These are phyloP conservation scores for Lolium multiflorum DNA, from an alignment of 176 grass and related monocot genomes.

Conservation along the genomic window DNA sequence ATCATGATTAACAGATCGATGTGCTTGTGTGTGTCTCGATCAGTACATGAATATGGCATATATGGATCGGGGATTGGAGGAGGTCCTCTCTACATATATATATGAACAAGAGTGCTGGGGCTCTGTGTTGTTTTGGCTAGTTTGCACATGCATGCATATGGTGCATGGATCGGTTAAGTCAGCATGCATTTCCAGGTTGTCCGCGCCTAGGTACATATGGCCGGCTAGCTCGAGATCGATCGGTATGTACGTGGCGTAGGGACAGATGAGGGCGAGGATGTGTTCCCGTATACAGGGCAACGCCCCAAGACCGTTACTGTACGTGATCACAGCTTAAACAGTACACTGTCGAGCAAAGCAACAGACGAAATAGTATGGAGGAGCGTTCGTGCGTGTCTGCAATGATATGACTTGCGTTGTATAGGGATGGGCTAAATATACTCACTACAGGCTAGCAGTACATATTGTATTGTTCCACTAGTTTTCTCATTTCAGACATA, in stretches of 20 bases:
- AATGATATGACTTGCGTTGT: constrained; percentile 1
- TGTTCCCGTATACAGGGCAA: constrained; percentile 43
- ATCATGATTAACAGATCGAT: constrained; percentile 1
- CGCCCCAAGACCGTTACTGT: constrained; percentile 27
- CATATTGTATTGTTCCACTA: too few relatives aligned
- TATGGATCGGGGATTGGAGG: constrained; percentile 3
- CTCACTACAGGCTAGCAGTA: background rate
- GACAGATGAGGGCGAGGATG: constrained; percentile 32
- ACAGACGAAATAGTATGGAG: constrained; percentile 32
- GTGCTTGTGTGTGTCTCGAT: background rate
- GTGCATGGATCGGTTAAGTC: constrained; percentile 33
- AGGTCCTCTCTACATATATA: background rate
- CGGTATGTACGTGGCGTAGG: background rate
- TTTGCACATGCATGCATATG: constrained; percentile 47
- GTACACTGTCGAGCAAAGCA: background rate
- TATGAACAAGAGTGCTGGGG: background rate
- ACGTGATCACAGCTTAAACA: constrained; percentile 23
- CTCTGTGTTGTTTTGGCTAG: constrained; percentile 3
- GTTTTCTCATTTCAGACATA: background rate
- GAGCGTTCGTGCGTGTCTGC: constrained; percentile 33
- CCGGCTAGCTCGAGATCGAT: background rate
- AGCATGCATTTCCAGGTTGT: constrained; percentile 42
- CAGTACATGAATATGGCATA: background rate
- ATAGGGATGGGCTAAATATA: background rate
- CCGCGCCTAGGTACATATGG: background rate